Conservation (phyloP, 352 stramenopile genomes). For the Phytophthora melonis region DNA sequence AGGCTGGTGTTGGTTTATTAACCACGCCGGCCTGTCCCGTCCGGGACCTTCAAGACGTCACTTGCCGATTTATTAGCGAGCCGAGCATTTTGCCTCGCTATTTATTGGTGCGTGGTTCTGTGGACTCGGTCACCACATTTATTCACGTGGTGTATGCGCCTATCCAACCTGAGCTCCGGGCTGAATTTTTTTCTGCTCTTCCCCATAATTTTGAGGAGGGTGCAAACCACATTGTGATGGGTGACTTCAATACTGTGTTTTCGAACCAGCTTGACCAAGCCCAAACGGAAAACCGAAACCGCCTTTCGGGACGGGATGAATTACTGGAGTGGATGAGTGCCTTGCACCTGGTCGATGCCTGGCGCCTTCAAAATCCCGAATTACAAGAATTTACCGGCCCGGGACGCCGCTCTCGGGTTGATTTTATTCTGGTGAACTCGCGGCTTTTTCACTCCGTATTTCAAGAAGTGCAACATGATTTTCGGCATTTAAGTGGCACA, state of each 20-base stretch:
- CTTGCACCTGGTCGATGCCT: conserved; percentile 3
- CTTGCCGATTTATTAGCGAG: neutral
- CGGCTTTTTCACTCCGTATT: neutral
- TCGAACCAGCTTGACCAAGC: conserved; percentile 1
- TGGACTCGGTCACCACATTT: conserved; percentile 9
- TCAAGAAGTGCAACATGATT: neutral
- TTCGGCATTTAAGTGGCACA: neutral
- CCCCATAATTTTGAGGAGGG: conserved; percentile 9
- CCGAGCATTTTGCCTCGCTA: neutral
- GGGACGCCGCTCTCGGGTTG: neutral
- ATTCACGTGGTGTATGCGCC: conserved; percentile 27
- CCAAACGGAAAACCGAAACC: neutral
- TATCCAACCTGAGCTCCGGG: neutral
- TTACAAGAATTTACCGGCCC: conserved; percentile 13
- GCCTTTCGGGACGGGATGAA: neutral
- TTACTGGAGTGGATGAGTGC: conserved; percentile 2
- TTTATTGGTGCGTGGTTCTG: neutral
- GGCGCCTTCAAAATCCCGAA: conserved; percentile 4
- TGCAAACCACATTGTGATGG: conserved; percentile 6
- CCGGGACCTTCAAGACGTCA: conserved; percentile 4
- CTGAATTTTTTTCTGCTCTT: neutral
- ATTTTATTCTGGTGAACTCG: conserved; percentile 5
- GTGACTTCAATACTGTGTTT: conserved; percentile 10
- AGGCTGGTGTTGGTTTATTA: conserved; percentile 12
- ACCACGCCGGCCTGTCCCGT: conserved; percentile 7